A percentile compares a stretch with the other conserved stretches of the same genome.
Conservation (phyloP, 2,329 filamentous ascomycete genomes). For the Zymoseptoria crescenta region DNA sequence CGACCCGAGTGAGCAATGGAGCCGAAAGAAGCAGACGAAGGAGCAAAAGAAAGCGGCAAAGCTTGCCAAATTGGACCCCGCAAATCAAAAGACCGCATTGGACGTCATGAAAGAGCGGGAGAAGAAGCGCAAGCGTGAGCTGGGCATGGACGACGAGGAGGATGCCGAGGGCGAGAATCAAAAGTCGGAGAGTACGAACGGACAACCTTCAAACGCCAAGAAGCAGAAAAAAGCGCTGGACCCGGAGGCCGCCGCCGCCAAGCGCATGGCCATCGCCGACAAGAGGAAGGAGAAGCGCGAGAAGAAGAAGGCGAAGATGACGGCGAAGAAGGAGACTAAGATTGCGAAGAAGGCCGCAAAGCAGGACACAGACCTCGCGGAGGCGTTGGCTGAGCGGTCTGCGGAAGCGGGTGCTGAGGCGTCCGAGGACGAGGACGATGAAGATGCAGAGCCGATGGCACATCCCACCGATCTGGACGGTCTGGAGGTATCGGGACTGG, state of each 20-base stretch:
- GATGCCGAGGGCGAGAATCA: slow-evolving; percentile 28
- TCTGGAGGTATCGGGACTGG: slow-evolving; percentile 27
- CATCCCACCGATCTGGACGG: slow-evolving; percentile 22
- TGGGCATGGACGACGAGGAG: slow-evolving; percentile 45
- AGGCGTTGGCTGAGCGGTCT: slow-evolving; percentile 19
- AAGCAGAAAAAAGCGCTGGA: slow-evolving; percentile 15
- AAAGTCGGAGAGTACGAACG: slow-evolving; percentile 33
- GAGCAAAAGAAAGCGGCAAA: slow-evolving; percentile 75
- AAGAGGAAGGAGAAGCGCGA: slow-evolving; percentile 38
- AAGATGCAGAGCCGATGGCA: slow-evolving; percentile 19
- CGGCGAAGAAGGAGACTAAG: slow-evolving; percentile 32
- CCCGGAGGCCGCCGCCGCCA: slow-evolving; percentile 22
- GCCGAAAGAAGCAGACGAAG: slow-evolving; percentile 91
- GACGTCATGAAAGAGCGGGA: slow-evolving; percentile 85
- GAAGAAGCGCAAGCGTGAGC: slow-evolving; percentile 63
- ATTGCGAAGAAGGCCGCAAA: slow-evolving; percentile 33
- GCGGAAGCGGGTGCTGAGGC: slow-evolving; percentile 22
- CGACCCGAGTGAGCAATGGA: slow-evolving; percentile 84
- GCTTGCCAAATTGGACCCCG: slow-evolving; percentile 82
- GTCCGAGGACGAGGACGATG: slow-evolving; percentile 17
- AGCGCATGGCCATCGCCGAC: slow-evolving; percentile 33
- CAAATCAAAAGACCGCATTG: slow-evolving; percentile 82
- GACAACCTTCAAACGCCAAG: slow-evolving; percentile 39
- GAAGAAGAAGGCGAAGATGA: slow-evolving; percentile 39
- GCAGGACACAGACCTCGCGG: slow-evolving; percentile 19